These are phyloP conservation scores for Trichomonascus vanleenenianus DNA, from an alignment of 805 yeast genomes.

Conservation along the genomic window DNA sequence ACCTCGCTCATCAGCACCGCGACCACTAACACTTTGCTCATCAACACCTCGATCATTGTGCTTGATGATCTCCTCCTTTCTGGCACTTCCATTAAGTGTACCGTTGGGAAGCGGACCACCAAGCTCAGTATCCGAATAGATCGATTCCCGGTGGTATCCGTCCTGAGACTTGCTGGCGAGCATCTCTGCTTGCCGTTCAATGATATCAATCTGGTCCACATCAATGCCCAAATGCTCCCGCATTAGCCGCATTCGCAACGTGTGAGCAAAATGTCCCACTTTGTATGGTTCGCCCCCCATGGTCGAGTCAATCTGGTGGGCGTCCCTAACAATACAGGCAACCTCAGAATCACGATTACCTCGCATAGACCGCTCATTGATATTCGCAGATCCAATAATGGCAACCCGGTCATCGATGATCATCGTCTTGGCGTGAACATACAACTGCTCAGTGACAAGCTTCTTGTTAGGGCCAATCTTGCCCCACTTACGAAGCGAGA, in stretches of 20 bases:
- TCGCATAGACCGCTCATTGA: slow-evolving; percentile 92
- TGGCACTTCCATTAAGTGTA: not conserved
- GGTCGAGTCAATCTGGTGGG: slow-evolving; percentile 45
- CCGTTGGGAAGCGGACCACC: not conserved
- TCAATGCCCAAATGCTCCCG: slow-evolving; percentile 94
- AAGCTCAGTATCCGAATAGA: not conserved
- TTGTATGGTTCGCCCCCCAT: slow-evolving; percentile 79
- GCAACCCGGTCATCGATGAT: slow-evolving; percentile 91
- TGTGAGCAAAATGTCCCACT: slow-evolving; percentile 85
- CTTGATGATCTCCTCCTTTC: too few species aligned
- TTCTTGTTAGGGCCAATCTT: slow-evolving; percentile 68
- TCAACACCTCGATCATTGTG: too few species aligned
- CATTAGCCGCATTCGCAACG: slow-evolving; percentile 85
- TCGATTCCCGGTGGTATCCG: not conserved
- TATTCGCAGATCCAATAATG: slow-evolving; percentile 94
- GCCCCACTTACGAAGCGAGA: slow-evolving; percentile 93
- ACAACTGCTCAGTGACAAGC: slow-evolving; percentile 82
- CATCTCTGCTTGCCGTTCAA: slow-evolving; percentile 58
- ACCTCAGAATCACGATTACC: slow-evolving; percentile 93
- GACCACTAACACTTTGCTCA: not conserved
- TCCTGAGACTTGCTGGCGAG: not conserved
- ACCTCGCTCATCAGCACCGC: not conserved
- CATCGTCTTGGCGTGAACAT: slow-evolving; percentile 88
- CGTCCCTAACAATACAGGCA: slow-evolving; percentile 82
- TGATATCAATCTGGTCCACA: slow-evolving; percentile 74